phyloP scores from a whole-genome alignment of 805 yeast genomes.

The Lipomyces yamanashiensis region DNA sequence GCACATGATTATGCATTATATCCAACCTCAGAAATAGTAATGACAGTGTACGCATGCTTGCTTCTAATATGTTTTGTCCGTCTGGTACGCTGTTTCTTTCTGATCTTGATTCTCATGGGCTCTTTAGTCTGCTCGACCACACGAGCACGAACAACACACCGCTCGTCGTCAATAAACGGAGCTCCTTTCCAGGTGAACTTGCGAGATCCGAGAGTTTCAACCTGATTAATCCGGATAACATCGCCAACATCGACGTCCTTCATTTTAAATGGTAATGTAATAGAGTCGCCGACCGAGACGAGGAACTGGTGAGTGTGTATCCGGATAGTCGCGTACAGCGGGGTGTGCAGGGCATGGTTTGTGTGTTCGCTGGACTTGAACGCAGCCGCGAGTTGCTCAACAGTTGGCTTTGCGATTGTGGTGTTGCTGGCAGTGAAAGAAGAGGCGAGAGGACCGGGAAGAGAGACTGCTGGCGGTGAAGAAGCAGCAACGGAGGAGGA shows the following conservation, averaged over 20 bases:
- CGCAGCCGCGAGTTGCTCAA: slow-evolving; percentile 19
- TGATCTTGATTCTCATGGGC: slow-evolving; percentile 35
- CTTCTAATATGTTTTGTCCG: slow-evolving; percentile 35
- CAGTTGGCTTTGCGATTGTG: slow-evolving; percentile 28
- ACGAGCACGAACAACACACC: slow-evolving; percentile 33
- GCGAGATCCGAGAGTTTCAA: slow-evolving; percentile 82
- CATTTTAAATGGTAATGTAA: slow-evolving; percentile 77
- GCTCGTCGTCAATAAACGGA: slow-evolving; percentile 53
- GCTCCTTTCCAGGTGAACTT: slow-evolving; percentile 69
- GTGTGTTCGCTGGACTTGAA: slow-evolving; percentile 17
- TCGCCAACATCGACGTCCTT: slow-evolving; percentile 84
- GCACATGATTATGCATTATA: slow-evolving; percentile 9
- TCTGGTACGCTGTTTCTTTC: slow-evolving; percentile 36
- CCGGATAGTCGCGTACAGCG: slow-evolving; percentile 79
- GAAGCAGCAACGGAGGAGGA: background rate
- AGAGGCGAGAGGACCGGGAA: background rate
- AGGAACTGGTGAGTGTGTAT: slow-evolving; percentile 84
- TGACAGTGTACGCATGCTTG: slow-evolving; percentile 38
- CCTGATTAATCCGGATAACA: slow-evolving; percentile 70
- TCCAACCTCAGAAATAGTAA: slow-evolving; percentile 39
- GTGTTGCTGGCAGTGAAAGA: slow-evolving; percentile 3
- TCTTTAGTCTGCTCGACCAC: slow-evolving; percentile 40
- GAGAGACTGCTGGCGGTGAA: slow-evolving; percentile 13
- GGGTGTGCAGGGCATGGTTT: slow-evolving; percentile 37
- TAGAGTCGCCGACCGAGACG: slow-evolving; percentile 87